Conservation (phyloP, 2,329 filamentous ascomycete genomes). For the Penicillium sp. region DNA sequence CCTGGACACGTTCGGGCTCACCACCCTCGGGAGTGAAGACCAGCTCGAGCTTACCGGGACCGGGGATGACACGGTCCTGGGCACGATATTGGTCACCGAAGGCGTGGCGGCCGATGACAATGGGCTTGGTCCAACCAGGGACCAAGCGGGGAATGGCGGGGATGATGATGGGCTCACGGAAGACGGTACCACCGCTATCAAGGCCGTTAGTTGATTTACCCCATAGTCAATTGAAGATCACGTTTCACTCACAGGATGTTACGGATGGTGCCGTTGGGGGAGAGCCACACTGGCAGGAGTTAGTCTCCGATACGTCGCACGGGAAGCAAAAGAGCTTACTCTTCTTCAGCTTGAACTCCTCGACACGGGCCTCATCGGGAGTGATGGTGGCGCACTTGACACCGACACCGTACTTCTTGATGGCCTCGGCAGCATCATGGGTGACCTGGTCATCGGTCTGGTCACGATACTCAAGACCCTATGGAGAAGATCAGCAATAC, state of each 20-base stretch:
- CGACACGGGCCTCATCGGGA: slow-evolving; percentile 89
- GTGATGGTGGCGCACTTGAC: slow-evolving; percentile 99
- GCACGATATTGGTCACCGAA: slow-evolving; percentile 99
- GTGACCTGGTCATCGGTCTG: slow-evolving; percentile 96
- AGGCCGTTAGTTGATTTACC: slow-evolving; percentile 19
- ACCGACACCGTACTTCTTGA: slow-evolving; percentile 98
- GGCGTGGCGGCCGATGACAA: slow-evolving; percentile 97
- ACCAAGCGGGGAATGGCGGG: slow-evolving; percentile 88
- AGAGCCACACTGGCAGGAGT: slow-evolving; percentile 77
- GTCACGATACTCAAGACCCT: slow-evolving; percentile 89
- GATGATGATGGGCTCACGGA: slow-evolving; percentile 98
- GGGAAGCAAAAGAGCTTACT: slow-evolving; percentile 56
- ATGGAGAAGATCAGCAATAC: slow-evolving; percentile 9
- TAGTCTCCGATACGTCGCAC: slow-evolving; percentile 4
- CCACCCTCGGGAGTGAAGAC: slow-evolving; percentile 83
- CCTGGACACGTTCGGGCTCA: slow-evolving; percentile 79
- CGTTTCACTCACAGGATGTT: slow-evolving; percentile 55
- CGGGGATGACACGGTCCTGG: slow-evolving; percentile 81
- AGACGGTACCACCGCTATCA: slow-evolving; percentile 80
- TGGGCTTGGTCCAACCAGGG: slow-evolving; percentile 97
- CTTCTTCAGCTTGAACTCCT: slow-evolving; percentile 99
- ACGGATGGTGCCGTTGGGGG: slow-evolving; percentile 84
- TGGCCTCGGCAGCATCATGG: slow-evolving; percentile 89
- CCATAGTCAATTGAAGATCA: not conserved
- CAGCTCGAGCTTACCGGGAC: slow-evolving; percentile 86